phyloP scores from a whole-genome alignment of 768 basidiomycete genomes.

The Rubroboletus pulcherrimus region DNA sequence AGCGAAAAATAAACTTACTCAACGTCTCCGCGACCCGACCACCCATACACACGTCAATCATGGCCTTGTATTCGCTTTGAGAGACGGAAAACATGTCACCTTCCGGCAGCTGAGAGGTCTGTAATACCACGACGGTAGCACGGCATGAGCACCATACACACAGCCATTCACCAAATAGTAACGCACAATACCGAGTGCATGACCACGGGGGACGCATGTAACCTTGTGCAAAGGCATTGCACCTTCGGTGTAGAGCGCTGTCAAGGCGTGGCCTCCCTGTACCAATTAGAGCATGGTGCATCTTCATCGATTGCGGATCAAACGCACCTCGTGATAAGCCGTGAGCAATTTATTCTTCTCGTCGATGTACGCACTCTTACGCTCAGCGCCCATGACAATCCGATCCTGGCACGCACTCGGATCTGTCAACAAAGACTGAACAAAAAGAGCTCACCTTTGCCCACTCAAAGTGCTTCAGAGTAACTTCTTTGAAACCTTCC shows the following conservation, averaged over 20 bases:
- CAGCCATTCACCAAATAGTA: neutral
- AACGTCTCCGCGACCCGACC: constrained; percentile 95
- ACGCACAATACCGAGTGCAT: constrained; percentile 83
- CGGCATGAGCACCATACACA: constrained; percentile 8
- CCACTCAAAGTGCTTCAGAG: constrained; percentile 91
- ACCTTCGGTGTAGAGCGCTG: constrained; percentile 90
- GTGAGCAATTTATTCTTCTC: constrained; percentile 84
- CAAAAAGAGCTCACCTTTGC: constrained; percentile 63
- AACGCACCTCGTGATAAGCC: constrained; percentile 88
- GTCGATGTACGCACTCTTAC: constrained; percentile 85
- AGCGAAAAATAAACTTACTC: constrained; percentile 41
- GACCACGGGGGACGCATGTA: constrained; percentile 94
- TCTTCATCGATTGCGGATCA: neutral
- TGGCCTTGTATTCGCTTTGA: constrained; percentile 69
- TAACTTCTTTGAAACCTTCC: constrained; percentile 70
- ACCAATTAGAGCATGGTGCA: constrained; percentile 9
- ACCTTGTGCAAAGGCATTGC: constrained; percentile 98
- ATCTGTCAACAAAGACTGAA: neutral
- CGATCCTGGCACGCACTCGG: constrained; percentile 56
- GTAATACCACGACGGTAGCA: constrained; percentile 1
- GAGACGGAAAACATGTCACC: constrained; percentile 72
- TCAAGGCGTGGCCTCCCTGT: constrained; percentile 89
- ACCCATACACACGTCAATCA: constrained; percentile 90
- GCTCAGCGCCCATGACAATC: constrained; percentile 95
- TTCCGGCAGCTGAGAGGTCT: constrained; percentile 79